A percentile compares a stretch with the other conserved stretches of the same genome.
These are phyloP conservation scores for Extremus antarcticus DNA, from an alignment of 495 filamentous ascomycete species.

Conservation along the genomic window DNA sequence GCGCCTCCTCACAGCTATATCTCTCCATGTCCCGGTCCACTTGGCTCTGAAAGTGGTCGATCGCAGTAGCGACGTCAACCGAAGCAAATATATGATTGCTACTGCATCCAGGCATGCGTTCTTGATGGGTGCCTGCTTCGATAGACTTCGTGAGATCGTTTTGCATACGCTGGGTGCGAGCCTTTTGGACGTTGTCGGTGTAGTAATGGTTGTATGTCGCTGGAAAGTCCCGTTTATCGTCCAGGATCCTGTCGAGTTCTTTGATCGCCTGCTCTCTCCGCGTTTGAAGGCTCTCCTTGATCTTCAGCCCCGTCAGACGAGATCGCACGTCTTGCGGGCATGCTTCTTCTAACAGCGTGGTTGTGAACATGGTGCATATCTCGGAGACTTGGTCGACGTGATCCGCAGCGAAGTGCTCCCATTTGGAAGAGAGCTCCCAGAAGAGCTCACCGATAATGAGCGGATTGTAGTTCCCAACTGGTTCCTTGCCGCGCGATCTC, in stretches of 20 bases:
- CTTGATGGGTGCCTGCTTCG: neutral
- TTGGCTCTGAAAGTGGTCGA: neutral
- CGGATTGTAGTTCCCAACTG: constrained; percentile 45
- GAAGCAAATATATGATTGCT: neutral
- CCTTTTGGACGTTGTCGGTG: constrained; percentile 11
- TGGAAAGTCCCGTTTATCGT: constrained; percentile 9
- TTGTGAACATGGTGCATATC: constrained; percentile 16
- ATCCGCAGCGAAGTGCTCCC: constrained; percentile 31
- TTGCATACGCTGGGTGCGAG: constrained; percentile 1
- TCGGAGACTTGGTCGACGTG: constrained; percentile 22
- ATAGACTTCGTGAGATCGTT: neutral
- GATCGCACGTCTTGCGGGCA: constrained; percentile 9
- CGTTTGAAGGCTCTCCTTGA: constrained; percentile 1
- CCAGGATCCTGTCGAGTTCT: constrained; percentile 7
- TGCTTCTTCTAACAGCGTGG: constrained; percentile 15
- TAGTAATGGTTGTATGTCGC: constrained; percentile 15
- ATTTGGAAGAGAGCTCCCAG: constrained; percentile 37
- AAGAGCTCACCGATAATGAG: constrained; percentile 43
- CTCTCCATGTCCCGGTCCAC: constrained; percentile 15
- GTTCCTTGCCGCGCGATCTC: constrained; percentile 37
- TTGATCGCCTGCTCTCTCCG: constrained; percentile 3
- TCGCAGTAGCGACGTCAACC: neutral
- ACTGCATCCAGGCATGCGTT: neutral
- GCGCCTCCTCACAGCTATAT: constrained; percentile 9
- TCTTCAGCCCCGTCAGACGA: constrained; percentile 3